Evolutionary conservation across 2,329 filamentous ascomycete species (phyloP), one percentile per base, ranked within the genome.

Genomic region (Fusarium poae): DNA sequence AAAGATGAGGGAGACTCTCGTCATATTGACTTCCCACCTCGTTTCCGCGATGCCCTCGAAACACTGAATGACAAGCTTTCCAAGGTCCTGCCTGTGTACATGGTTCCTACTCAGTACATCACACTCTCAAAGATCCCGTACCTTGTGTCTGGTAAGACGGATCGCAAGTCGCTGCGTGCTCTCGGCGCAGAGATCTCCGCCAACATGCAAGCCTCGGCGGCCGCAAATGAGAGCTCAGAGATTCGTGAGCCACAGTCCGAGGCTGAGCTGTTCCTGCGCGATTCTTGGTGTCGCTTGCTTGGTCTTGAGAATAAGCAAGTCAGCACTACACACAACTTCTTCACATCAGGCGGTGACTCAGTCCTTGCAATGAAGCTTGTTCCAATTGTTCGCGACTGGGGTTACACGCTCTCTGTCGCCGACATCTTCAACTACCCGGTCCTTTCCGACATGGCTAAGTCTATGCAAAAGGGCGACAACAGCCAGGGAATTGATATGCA

Each of bases 361-460:
- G 77, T 86, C 6, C 77, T 79, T 5, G 83, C 84, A 3, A 86
- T 86, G 84, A 81, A 79, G 62, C 76, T 86, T 0, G 82, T 84
- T 1, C 78, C 82, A 1, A 74, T 78, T 11, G 80, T 82, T 2
- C 78, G 81, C 30, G 77, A 75, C 5, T 72, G 72, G 23, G 78
- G 78, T 6, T 72, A 84, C n/a, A 66, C 76, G 0, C 71, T 86
- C 29, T 82, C 81, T 1, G 83, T 85, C 0, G 80, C 80, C 1
- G 79, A 78, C 40, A 79, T 84, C 52, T 84, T 86, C 60, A 78
- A 77, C 30, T 76, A 81, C 27, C 82, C 84, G 0, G 75, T 79
- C 4, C 77, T 85, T 4, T 76, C 77, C 3, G 79, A 80, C 7
- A 83, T 85, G 82, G 83, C 83, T 1, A 73, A 62, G 49, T 57